These are phyloP conservation scores for Globisporangium barbulae DNA, from an alignment of 352 stramenopile species.

Conservation along the genomic window DNA sequence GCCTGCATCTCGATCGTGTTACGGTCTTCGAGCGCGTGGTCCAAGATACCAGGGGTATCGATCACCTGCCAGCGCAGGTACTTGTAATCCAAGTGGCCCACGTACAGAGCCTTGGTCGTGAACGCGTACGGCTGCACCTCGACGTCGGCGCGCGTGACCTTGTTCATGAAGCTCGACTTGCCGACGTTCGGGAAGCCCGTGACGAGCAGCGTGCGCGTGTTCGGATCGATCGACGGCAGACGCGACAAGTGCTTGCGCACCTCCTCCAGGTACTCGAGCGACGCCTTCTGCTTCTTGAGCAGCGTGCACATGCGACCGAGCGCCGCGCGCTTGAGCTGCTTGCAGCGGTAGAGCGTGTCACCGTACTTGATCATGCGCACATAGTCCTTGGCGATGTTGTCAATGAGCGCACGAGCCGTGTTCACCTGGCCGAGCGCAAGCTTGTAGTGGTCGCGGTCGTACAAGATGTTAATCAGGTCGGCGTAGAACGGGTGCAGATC, in stretches of 20 bases:
- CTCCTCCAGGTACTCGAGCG: conserved; percentile 96
- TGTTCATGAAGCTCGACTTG: conserved; percentile 99
- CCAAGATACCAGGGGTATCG: conserved; percentile 99
- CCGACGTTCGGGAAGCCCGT: conserved; percentile 99
- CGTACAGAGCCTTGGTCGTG: conserved; percentile 99
- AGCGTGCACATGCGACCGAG: conserved; percentile 99
- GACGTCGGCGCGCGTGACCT: conserved; percentile 98
- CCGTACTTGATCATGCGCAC: conserved; percentile 99
- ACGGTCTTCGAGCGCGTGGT: conserved; percentile 98
- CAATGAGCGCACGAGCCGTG: conserved; percentile 96
- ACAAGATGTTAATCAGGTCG: conserved; percentile 99
- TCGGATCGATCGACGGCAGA: conserved; percentile 98
- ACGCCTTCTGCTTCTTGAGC: conserved; percentile 98
- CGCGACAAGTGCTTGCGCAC: conserved; percentile 98
- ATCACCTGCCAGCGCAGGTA: conserved; percentile 99
- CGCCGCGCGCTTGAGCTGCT: conserved; percentile 99
- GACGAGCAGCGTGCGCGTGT: conserved; percentile 98
- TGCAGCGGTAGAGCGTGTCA: conserved; percentile 99
- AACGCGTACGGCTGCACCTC: conserved; percentile 99
- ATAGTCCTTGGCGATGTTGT: conserved; percentile 98
- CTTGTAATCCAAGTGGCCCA: conserved; percentile 99
- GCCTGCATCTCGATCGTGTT: conserved; percentile 99
- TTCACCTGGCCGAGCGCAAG: conserved; percentile 99
- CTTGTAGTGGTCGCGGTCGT: conserved; percentile 99
- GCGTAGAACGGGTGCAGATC: conserved; percentile 99